These are phyloP conservation scores for Skeletonema tropicum DNA, from an alignment of 108 stramenopile species.

Conservation along the genomic window DNA sequence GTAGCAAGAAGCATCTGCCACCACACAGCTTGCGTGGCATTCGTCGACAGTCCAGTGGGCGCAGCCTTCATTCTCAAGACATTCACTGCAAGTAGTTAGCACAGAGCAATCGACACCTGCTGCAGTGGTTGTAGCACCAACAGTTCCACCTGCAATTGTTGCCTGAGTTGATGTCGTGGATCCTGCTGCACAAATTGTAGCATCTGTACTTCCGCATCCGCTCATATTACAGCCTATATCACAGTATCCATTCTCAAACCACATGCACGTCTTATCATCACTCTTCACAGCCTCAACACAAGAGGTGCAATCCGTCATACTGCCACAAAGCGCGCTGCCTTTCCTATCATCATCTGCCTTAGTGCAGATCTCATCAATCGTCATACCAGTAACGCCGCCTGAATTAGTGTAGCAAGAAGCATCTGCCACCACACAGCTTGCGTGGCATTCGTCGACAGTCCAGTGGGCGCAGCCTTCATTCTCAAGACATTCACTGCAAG, in stretches of 20 bases:
- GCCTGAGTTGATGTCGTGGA: no score
- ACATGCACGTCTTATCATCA: background rate
- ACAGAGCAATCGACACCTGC: background rate
- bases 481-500: background rate
- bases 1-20: constrained; percentile 9
- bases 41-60: constrained; percentile 8
- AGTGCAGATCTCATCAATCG: constrained; percentile 5
- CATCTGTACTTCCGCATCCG: background rate
- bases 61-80: background rate
- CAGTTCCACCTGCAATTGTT: background rate
- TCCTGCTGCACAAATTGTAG: background rate
- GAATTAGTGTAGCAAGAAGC: constrained; percentile 1
- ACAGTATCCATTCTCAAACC: constrained; percentile 1
- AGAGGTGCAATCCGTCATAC: background rate
- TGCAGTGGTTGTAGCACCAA: background rate
- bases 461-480: constrained; percentile 4
- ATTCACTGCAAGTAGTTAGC: background rate
- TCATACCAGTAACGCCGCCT: background rate
- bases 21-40: constrained; percentile 1
- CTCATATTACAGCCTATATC: background rate
- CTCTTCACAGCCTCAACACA: constrained; percentile 10
- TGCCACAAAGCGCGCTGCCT: constrained; percentile 7
- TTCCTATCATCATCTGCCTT: background rate
- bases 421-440: constrained; percentile 5
- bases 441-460: constrained; percentile 4